Evolutionary conservation across 352 stramenopile species (phyloP).

Genomic region (Globisporangium megalacanthum): DNA sequence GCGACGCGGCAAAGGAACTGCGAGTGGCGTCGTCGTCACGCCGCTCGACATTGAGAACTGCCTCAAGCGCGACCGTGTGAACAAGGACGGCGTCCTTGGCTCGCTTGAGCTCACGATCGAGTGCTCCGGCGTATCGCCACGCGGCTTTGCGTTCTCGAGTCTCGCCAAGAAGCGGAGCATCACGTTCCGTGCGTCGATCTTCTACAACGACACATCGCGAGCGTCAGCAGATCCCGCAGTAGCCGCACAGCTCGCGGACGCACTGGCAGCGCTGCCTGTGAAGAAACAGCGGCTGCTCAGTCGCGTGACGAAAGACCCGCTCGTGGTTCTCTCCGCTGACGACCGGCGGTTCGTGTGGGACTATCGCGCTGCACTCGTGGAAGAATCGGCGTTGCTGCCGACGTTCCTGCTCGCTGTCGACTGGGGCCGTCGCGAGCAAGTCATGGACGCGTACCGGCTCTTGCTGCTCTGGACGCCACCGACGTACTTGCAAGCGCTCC

Average conservation of each 20-base stretch:
- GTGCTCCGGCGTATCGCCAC: constrained; percentile 27
- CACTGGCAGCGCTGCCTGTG: constrained; percentile 22
- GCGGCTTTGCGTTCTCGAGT: constrained; percentile 64
- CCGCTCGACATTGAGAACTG: constrained; percentile 77
- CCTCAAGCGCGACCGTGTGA: constrained; percentile 23
- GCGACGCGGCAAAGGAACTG: too few species aligned
- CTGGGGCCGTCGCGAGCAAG: constrained; percentile 71
- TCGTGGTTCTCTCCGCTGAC: constrained; percentile 50
- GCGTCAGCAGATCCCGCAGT: too few species aligned
- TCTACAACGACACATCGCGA: constrained; percentile 22
- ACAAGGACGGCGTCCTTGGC: constrained; percentile 31
- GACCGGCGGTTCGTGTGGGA: constrained; percentile 73
- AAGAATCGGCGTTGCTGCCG: constrained; percentile 74
- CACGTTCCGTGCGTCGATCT: constrained; percentile 67
- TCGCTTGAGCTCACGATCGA: constrained; percentile 43
- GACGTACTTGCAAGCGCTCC: constrained; percentile 80
- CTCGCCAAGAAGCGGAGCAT: constrained; percentile 42
- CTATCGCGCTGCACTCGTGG: constrained; percentile 41
- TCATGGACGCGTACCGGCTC: constrained; percentile 76
- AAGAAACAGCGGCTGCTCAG: constrained; percentile 44
- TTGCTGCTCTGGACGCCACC: constrained; percentile 74
- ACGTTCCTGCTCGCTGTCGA: constrained; percentile 84
- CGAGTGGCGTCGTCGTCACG: constrained; percentile 32
- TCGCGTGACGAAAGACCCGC: constrained; percentile 52
- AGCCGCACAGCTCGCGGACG: constrained; percentile 1